These are phyloP conservation scores for Carex arenaria DNA, from an alignment of 202 grass and related monocot species.

Conservation along the genomic window DNA sequence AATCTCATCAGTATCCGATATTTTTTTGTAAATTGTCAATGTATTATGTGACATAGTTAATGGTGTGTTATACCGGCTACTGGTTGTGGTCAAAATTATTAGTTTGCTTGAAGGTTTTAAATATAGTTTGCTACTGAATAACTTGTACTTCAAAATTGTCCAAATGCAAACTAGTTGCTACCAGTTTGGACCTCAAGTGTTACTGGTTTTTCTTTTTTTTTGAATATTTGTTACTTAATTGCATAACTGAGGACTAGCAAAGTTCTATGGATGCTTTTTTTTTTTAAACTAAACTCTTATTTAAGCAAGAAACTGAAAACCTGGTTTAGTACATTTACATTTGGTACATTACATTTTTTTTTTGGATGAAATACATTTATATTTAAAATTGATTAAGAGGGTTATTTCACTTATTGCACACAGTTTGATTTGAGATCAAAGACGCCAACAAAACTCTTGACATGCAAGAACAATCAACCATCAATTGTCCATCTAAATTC, in stretches of 20 bases:
- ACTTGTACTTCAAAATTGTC: neutral
- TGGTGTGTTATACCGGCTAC: neutral
- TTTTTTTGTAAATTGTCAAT: neutral
- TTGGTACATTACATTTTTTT: no score
- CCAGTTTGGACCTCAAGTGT: conserved; percentile 7
- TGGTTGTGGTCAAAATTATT: neutral
- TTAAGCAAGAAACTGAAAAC: neutral
- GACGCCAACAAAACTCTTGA: conserved; percentile 52
- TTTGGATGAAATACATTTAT: neutral
- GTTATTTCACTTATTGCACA: conserved; percentile 17
- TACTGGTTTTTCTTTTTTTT: neutral
- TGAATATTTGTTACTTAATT: neutral
- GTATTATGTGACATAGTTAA: neutral
- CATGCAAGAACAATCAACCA: conserved; percentile 36
- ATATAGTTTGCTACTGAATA: neutral
- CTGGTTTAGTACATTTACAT: neutral
- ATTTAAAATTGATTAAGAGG: conserved; percentile 13
- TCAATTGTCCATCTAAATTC: conserved; percentile 62
- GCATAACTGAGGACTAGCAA: neutral
- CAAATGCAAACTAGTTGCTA: neutral
- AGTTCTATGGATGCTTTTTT: neutral
- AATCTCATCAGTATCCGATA: neutral
- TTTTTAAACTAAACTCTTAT: neutral
- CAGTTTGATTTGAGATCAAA: conserved; percentile 94
- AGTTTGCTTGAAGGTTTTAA: neutral